Evolutionary conservation across 1,284 basidiomycete genomes (phyloP), one percentile per base, ranked within the genome.

Genomic region (Sanghuangporus sanghuang): DNA sequence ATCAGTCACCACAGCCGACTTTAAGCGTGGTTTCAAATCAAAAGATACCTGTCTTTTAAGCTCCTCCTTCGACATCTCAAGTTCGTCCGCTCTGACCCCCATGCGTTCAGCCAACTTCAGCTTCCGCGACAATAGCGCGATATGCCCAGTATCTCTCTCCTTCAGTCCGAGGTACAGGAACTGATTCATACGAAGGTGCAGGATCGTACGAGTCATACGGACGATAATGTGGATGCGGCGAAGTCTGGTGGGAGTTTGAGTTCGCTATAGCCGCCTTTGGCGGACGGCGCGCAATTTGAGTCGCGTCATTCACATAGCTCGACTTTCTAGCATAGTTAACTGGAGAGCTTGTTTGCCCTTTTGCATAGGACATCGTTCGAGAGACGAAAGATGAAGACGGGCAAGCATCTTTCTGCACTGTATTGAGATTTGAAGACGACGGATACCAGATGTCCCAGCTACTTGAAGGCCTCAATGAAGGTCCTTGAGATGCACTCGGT

Each of bases 81-180:
- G 32, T 23, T 53, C 54, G n/a, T 49, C 48, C 6, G 50, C 44
- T 5, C 48, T 18, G 18, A 46, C 14, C 9, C 57, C 59, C 32
- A 50, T 42, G 12, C 46, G 27, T 44, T 65, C 64, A 18, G 64
- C 42, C 21, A 65, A 40, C 27, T 56, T 40, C 23, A 56, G n/a
- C 53, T 40, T 65, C 64, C 4, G 64, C 64, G 14, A 56, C 52
- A 14, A 65, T 40, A 11, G 60, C 60, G 16, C 64, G 54, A 36
- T 55, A 63, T 27, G 64, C 64, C 64, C 64, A 65, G 38, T 65
- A 62, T 27, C 55, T 36, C 55, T 65, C 64, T 2, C n/a, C 42
- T 5, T 48, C 42, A 11, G 64, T 59, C 32, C 36, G 12, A 4
- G 64, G 55, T 6, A 18, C 50, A 36, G 48, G 55, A 11, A 48